A percentile compares a stretch with the other conserved stretches of the same genome.
phyloP scores from a whole-genome alignment of 768 basidiomycete species.

The Leccinum longicurvipes region DNA sequence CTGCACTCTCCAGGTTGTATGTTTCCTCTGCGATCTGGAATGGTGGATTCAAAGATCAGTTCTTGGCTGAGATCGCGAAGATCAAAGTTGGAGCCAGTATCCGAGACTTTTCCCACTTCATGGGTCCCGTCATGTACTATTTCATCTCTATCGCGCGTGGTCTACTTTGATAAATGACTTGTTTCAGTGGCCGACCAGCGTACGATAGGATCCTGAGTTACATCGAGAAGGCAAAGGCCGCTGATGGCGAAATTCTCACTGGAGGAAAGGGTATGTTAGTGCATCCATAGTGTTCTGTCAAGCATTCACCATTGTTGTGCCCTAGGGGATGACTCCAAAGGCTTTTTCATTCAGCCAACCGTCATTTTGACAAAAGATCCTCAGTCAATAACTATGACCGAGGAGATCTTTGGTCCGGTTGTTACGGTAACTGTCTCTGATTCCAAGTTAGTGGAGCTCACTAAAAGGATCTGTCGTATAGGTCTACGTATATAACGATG shows the following conservation, averaged over 20 bases:
- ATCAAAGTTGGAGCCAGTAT: slow-evolving; percentile 84
- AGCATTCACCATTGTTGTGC: not conserved
- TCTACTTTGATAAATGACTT: not conserved
- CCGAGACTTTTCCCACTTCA: slow-evolving; percentile 77
- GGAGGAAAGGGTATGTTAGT: slow-evolving; percentile 70
- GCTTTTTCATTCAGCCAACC: slow-evolving; percentile 93
- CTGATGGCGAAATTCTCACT: slow-evolving; percentile 84
- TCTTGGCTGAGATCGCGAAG: slow-evolving; percentile 72
- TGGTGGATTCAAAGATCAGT: slow-evolving; percentile 76
- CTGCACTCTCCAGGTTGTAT: slow-evolving; percentile 88
- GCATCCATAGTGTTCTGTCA: not conserved
- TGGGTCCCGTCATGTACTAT: slow-evolving; percentile 92
- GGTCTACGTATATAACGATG: slow-evolving; percentile 89
- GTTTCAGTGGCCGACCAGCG: slow-evolving; percentile 69
- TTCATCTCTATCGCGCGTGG: not conserved
- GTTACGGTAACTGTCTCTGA: slow-evolving; percentile 59
- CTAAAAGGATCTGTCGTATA: slow-evolving; percentile 24
- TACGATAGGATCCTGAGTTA: slow-evolving; percentile 85
- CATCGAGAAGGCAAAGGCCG: slow-evolving; percentile 81
- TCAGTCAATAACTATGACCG: slow-evolving; percentile 80
- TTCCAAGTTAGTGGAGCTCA: not conserved
- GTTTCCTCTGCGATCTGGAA: slow-evolving; percentile 87
- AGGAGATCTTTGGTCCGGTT: slow-evolving; percentile 98
- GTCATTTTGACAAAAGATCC: slow-evolving; percentile 93
- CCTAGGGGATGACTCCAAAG: slow-evolving; percentile 81